Evolutionary conservation across 208 protist species (phyloP).

Genomic region (Trypanosoma lewisi): DNA sequence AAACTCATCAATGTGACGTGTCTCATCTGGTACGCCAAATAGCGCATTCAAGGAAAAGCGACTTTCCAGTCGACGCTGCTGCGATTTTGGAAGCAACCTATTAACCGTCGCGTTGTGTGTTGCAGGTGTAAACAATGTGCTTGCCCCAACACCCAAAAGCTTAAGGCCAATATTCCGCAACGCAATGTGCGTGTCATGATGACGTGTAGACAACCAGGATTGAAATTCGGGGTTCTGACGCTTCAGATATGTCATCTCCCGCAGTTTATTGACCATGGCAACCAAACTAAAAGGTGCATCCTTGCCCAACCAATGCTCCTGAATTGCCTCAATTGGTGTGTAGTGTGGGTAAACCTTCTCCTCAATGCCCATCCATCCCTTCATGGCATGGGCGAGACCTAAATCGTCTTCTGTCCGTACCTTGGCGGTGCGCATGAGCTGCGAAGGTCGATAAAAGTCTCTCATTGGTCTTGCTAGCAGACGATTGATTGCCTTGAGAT

Average conservation of each 20-base stretch:
- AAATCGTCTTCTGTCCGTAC: constrained; percentile 70
- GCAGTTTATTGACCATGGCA: constrained; percentile 85
- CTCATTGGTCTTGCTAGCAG: constrained; percentile 75
- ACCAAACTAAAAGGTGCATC: constrained; percentile 84
- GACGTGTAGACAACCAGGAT: constrained; percentile 80
- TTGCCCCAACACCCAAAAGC: constrained; percentile 78
- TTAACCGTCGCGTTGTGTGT: constrained; percentile 85
- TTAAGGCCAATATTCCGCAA: constrained; percentile 85
- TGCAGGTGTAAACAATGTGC: constrained; percentile 76
- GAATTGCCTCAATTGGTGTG: constrained; percentile 87
- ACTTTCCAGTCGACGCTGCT: constrained; percentile 78
- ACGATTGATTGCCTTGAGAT: constrained; percentile 64
- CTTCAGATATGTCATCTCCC: constrained; percentile 88
- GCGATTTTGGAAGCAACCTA: constrained; percentile 71
- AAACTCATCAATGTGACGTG: constrained; percentile 72
- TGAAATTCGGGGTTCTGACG: constrained; percentile 86
- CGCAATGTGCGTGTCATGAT: constrained; percentile 73
- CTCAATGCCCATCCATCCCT: constrained; percentile 85
- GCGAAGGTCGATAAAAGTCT: constrained; percentile 86
- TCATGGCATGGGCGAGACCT: constrained; percentile 76
- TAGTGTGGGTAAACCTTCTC: constrained; percentile 84
- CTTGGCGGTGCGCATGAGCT: constrained; percentile 77
- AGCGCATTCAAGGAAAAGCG: constrained; percentile 75
- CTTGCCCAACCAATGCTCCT: constrained; percentile 87
- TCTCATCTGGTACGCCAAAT: constrained; percentile 82